Evolutionary conservation across 1,284 basidiomycete genomes (phyloP).

Genomic region (Trichosporon sp.): DNA sequence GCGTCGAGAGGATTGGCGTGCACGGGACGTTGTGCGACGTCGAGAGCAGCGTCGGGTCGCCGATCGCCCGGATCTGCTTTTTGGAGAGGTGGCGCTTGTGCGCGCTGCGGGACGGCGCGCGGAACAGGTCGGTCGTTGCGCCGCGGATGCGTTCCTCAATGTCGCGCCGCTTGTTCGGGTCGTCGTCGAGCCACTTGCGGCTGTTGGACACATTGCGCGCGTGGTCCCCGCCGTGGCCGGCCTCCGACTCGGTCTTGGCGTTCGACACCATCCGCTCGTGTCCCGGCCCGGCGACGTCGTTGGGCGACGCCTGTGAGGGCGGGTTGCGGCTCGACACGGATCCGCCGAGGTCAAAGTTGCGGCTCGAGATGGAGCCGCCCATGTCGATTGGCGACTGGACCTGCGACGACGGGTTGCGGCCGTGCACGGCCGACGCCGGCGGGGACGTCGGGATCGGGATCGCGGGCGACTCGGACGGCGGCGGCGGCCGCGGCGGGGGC

Average conservation of each 20-base stretch:
- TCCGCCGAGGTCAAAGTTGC: not conserved
- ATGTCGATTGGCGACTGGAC: not conserved
- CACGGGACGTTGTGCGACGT: conserved; percentile 31
- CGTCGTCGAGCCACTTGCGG: conserved; percentile 23
- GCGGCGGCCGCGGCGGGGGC: conserved; percentile 15
- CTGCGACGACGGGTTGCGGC: not conserved
- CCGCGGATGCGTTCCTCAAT: conserved; percentile 45
- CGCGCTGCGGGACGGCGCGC: conserved; percentile 30
- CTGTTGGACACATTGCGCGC: conserved; percentile 4
- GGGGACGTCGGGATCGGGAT: not conserved
- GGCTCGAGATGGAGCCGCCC: not conserved
- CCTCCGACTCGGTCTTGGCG: not conserved
- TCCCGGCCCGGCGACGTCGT: not conserved
- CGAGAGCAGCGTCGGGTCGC: conserved; percentile 37
- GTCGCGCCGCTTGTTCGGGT: conserved; percentile 39
- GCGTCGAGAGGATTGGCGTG: conserved; percentile 21
- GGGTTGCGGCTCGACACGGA: not conserved
- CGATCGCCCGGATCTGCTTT: conserved; percentile 27
- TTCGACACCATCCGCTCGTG: not conserved
- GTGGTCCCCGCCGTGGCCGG: not conserved
- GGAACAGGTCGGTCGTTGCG: conserved; percentile 42
- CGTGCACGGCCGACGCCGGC: not conserved
- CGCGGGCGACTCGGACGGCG: not conserved
- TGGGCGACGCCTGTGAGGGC: not conserved
- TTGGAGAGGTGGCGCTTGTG: conserved; percentile 21